phyloP scores from a whole-genome alignment of 352 stramenopile genomes.

The Pythium chondricola region DNA sequence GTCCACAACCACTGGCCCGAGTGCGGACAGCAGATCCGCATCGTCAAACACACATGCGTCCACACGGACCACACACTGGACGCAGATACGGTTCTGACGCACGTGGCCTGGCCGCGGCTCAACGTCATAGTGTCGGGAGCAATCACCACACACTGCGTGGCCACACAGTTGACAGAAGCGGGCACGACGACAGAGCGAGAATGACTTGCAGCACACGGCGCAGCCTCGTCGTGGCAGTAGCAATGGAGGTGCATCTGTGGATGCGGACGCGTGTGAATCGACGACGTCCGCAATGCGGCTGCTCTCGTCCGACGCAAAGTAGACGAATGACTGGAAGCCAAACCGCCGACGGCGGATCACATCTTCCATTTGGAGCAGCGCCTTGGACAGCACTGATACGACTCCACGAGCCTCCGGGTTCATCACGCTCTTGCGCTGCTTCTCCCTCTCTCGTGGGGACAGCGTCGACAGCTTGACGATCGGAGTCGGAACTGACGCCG shows the following conservation, averaged over 20 bases:
- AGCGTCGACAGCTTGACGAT: slow-evolving; percentile 12
- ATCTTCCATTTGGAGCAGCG: slow-evolving; percentile 37
- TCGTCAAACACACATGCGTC: slow-evolving; percentile 43
- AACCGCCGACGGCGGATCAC: slow-evolving; percentile 50
- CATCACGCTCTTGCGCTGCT: slow-evolving; percentile 26
- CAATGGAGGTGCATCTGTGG: too few species aligned
- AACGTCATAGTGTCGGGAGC: slow-evolving; percentile 43
- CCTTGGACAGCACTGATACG: slow-evolving; percentile 34
- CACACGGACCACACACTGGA: slow-evolving; percentile 34
- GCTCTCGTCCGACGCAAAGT: slow-evolving; percentile 27
- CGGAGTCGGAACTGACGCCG: slow-evolving; percentile 7
- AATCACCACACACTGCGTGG: slow-evolving; percentile 41
- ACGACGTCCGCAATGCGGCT: slow-evolving; percentile 6
- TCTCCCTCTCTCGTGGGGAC: slow-evolving; percentile 13
- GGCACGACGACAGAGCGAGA: slow-evolving; percentile 32
- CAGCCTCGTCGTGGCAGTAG: too few species aligned
- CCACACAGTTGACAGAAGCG: slow-evolving; percentile 49
- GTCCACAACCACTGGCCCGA: slow-evolving; percentile 32
- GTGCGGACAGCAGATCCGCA: slow-evolving; percentile 28
- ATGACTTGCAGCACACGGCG: slow-evolving; percentile 37
- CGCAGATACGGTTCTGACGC: slow-evolving; percentile 33
- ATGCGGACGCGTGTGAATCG: slow-evolving; percentile 31
- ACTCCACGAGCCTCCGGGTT: slow-evolving; percentile 36
- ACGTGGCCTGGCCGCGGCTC: slow-evolving; percentile 27
- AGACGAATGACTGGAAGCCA: slow-evolving; percentile 56